Base-by-base conservation (phyloP, 1,139 yeast species). In the Candida mesenterica region DNA sequence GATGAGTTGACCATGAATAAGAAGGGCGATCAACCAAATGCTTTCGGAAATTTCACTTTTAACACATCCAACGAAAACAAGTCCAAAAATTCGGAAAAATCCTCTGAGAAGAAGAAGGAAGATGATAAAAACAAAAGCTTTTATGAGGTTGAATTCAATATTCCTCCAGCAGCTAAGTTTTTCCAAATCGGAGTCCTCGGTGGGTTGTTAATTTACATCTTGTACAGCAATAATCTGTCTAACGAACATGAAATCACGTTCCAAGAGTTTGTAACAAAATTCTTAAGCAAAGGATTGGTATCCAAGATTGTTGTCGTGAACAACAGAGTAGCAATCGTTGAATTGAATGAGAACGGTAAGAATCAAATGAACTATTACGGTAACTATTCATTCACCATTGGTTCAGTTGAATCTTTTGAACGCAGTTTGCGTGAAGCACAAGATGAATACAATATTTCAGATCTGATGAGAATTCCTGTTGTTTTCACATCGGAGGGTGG, bases 341-440 rank as follows among this genome's bases (percentile, higher is more conserved):
- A 68, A 41, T 55, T 70, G 38, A 68, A 63, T 45, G 71, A 66
- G 7, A 49, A 52, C 30, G 75, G 72, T 8, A 51, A 52, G 36
- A 46, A 55, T 4, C 68, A 63, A 36, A 56, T 49, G 38, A 44
- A 52, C 24, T 45, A 49, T 20, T 40, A 38, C 10, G 51, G 48
- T 4, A 44, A 46, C 19, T 62, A 52, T 39, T 57, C 55, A 39
- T 94, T 94, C 64, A 79, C 86, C 30, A 88, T 94, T 52, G 99
- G 98, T 4, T 86, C 96, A 0, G 79, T 90, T 16, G 97, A 89
- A 49, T 69, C 82, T n/a, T 92, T 94, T 61, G 98, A 94, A 62
- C 79, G 82, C 40, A 83, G 82, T 46, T 69, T 94, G 55, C 86
- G 82, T 41, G 77, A 75, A 34, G 80, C 85, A 22, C 97, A 89